phyloP scores from a whole-genome alignment of 2,329 filamentous ascomycete species.

The Calonectria leucothoes region DNA sequence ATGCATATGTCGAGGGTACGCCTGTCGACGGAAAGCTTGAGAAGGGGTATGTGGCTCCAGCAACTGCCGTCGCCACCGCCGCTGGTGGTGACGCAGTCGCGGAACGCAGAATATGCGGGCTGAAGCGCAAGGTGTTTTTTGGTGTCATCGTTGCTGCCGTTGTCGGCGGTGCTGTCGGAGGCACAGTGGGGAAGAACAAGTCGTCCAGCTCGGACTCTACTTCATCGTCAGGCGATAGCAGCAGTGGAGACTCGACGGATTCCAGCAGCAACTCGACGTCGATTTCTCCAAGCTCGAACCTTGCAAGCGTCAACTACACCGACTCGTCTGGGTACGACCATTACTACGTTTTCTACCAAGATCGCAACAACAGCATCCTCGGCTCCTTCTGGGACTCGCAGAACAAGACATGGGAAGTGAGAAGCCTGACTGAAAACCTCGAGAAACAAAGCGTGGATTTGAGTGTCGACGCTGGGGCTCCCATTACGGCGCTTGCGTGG shows the following conservation, averaged over 20 bases:
- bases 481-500: not conserved
- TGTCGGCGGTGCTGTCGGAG: not conserved
- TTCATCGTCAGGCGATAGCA: not conserved
- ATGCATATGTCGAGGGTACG: not conserved
- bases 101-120: not conserved
- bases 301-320: not conserved
- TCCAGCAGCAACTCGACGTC: not conserved
- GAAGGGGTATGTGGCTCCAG: not conserved
- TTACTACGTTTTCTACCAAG: not conserved
- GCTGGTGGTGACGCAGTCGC: not conserved
- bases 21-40: not conserved
- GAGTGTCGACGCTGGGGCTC: not conserved
- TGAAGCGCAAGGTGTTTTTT: not conserved
- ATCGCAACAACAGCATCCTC: not conserved
- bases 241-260: not conserved
- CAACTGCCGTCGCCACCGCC: not conserved
- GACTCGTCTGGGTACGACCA: not conserved
- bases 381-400: not conserved
- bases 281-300: not conserved
- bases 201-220: not conserved
- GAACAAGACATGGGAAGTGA: not conserved
- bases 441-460: not conserved
- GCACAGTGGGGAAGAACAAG: not conserved
- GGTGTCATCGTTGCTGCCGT: not conserved
- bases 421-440: not conserved